Evolutionary conservation across 2,329 filamentous ascomycete species (phyloP).

Genomic region (Arthrobotrys sinensis): DNA sequence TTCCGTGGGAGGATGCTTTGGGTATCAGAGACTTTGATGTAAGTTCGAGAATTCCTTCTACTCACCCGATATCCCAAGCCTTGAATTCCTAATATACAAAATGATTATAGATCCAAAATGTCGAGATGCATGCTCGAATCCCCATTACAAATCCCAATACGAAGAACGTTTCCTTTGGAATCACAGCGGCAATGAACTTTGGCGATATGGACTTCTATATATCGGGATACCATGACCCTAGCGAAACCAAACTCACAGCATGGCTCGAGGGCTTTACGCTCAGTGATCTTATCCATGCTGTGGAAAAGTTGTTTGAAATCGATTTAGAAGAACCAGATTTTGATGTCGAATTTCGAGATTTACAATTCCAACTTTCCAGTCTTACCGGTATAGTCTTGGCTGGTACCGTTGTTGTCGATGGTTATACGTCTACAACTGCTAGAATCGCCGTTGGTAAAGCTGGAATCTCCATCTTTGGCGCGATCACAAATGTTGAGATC

Average conservation of each 20-base stretch:
- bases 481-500: conserved; percentile 11
- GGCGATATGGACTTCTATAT: conserved; percentile 15
- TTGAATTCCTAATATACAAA: background rate
- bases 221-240: conserved; percentile 1
- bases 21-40: conserved; percentile 29
- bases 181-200: conserved; percentile 12
- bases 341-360: conserved; percentile 3
- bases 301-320: conserved; percentile 5
- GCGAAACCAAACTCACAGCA: conserved; percentile 17
- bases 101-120: conserved; percentile 14
- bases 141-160: conserved; percentile 12
- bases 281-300: conserved; percentile 14
- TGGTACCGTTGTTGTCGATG: conserved; percentile 13
- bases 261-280: conserved; percentile 1
- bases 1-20: conserved; percentile 16
- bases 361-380: conserved; percentile 21
- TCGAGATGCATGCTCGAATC: conserved; percentile 14
- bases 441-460: conserved; percentile 18
- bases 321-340: conserved; percentile 30
- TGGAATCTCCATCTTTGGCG: conserved; percentile 18
- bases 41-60: background rate
- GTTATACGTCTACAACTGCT: conserved; percentile 13
- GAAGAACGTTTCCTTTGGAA: conserved; percentile 24
- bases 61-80: background rate
- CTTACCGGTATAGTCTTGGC: conserved; percentile 10